Evolutionary conservation across 345 rosid species (phyloP).

Genomic region (Eucalyptus tenuipes): DNA sequence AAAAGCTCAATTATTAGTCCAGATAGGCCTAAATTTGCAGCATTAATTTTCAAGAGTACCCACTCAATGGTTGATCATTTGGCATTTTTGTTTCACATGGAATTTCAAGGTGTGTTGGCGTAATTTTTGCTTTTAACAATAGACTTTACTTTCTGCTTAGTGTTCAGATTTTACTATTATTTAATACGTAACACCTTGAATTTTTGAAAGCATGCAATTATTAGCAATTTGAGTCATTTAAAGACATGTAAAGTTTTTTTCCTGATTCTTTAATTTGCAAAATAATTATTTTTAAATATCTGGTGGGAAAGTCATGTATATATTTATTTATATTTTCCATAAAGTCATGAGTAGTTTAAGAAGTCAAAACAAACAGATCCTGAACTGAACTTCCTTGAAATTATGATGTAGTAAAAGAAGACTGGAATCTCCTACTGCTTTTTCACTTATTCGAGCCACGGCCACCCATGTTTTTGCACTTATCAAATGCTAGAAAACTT

Average conservation of each 20-base stretch:
- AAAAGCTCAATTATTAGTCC: not conserved
- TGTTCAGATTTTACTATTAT: not conserved
- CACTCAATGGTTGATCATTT: not conserved
- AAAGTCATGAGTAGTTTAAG: not conserved
- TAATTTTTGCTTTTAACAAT: not conserved
- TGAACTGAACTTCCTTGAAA: not conserved
- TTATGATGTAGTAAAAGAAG: not conserved
- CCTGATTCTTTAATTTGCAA: not conserved
- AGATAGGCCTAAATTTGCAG: not conserved
- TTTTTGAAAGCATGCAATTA: not conserved
- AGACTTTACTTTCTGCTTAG: not conserved
- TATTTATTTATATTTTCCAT: not conserved
- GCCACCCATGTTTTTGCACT: not conserved
- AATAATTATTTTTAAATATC: not conserved
- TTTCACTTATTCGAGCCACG: not conserved
- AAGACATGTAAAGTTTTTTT: not conserved
- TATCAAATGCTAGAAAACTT: not conserved
- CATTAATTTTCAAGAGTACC: not conserved
- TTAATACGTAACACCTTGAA: not conserved
- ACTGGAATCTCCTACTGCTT: not conserved
- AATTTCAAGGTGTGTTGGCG: not conserved
- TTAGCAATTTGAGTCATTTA: not conserved
- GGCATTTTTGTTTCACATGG: not conserved
- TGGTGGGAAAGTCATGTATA: not conserved
- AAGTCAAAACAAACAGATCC: not conserved